Evolutionary conservation across 352 stramenopile species (phyloP).

Genomic region (Globisporangium alternatum): DNA sequence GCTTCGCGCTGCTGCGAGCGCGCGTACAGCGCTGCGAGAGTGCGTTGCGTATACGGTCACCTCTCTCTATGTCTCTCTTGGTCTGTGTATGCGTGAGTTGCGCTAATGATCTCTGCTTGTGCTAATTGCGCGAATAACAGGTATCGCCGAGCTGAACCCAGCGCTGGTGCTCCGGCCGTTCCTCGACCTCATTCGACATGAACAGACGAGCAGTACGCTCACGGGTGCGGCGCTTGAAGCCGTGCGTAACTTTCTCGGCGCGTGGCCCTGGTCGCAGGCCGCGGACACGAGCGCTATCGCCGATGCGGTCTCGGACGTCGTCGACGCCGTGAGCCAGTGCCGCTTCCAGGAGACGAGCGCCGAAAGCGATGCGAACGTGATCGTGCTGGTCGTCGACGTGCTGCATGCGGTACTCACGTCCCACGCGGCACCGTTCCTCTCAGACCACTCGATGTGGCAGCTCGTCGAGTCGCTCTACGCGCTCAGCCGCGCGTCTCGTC

Average conservation of each 20-base stretch:
- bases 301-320: slow-evolving; percentile 79
- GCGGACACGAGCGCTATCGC: slow-evolving; percentile 34
- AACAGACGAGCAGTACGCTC: slow-evolving; percentile 90
- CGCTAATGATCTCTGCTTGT: not conserved
- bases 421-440: slow-evolving; percentile 72
- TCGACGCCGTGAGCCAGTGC: slow-evolving; percentile 91
- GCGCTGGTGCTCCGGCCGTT: slow-evolving; percentile 89
- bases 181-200: slow-evolving; percentile 91
- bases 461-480: slow-evolving; percentile 95
- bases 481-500: slow-evolving; percentile 76
- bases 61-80: not conserved
- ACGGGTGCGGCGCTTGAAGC: slow-evolving; percentile 92
- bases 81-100: not conserved
- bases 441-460: slow-evolving; percentile 92
- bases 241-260: slow-evolving; percentile 95
- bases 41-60: slow-evolving; percentile 24
- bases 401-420: slow-evolving; percentile 92
- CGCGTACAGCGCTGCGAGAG: slow-evolving; percentile 59
- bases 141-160: slow-evolving; percentile 56
- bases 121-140: slow-evolving; percentile 18
- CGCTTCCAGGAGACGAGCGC: slow-evolving; percentile 93
- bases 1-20: slow-evolving; percentile 51
- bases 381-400: slow-evolving; percentile 93
- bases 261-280: slow-evolving; percentile 55
- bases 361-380: slow-evolving; percentile 89